These are phyloP conservation scores for Penicillium sp. DNA, from an alignment of 2,329 filamentous ascomycete species.

Conservation along the genomic window DNA sequence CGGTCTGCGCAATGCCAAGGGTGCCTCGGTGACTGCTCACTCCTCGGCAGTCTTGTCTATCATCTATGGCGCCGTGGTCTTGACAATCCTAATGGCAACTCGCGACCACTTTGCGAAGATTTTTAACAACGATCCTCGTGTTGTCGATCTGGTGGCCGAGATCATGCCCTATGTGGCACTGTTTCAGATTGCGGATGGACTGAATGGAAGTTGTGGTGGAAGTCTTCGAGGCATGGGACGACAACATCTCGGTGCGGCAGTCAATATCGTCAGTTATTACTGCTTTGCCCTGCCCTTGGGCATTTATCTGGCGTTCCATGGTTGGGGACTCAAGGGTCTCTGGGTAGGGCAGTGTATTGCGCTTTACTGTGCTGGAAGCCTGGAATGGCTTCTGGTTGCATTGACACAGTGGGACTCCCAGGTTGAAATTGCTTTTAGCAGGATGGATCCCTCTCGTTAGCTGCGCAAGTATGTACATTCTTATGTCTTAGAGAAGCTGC, in stretches of 20 bases:
- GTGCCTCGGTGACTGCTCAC: constrained; percentile 67
- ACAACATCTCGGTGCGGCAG: constrained; percentile 75
- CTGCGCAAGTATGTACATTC: too few species aligned
- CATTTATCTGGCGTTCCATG: constrained; percentile 78
- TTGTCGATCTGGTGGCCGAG: constrained; percentile 66
- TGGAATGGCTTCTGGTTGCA: constrained; percentile 78
- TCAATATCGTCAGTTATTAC: constrained; percentile 81
- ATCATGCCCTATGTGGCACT: constrained; percentile 82
- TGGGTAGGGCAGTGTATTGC: constrained; percentile 82
- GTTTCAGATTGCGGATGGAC: constrained; percentile 83
- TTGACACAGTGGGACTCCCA: constrained; percentile 62
- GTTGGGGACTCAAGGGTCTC: constrained; percentile 72
- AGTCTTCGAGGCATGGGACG: constrained; percentile 75
- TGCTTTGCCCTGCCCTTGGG: constrained; percentile 73
- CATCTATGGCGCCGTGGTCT: constrained; percentile 60
- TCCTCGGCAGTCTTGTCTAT: constrained; percentile 68
- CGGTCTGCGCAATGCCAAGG: constrained; percentile 59
- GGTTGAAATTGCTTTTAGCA: constrained; percentile 62
- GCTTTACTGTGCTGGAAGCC: constrained; percentile 68
- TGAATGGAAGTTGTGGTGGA: constrained; percentile 80
- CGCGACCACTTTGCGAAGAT: constrained; percentile 68
- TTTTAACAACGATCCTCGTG: constrained; percentile 71
- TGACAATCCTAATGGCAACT: constrained; percentile 63
- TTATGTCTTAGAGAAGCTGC: too few species aligned
- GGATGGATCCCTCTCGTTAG: constrained; percentile 53